Percentiles rank a stretch among this genome's conserved stretches.
Conservation (phyloP, 345 rosid genomes). For the Kernera saxatilis region DNA sequence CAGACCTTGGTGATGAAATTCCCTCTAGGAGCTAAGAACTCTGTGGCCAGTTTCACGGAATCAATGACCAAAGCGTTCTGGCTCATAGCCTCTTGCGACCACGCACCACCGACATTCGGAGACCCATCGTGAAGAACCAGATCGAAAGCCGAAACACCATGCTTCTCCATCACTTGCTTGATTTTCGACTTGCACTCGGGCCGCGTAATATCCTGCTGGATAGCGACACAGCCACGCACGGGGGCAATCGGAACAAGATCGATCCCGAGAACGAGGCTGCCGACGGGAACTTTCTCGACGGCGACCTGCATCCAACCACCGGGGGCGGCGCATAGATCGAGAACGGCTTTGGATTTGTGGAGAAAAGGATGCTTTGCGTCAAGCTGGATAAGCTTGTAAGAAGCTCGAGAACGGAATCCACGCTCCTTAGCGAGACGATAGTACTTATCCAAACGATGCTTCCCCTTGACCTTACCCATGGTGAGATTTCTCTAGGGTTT, state of each 20-base stretch:
- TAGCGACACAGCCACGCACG: slow-evolving; percentile 55
- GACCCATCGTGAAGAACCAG: slow-evolving; percentile 89
- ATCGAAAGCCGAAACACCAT: slow-evolving; percentile 60
- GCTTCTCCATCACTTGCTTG: slow-evolving; percentile 62
- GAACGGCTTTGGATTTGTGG: slow-evolving; percentile 60
- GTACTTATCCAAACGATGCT: slow-evolving; percentile 79
- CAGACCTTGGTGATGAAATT: slow-evolving; percentile 71
- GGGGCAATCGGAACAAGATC: slow-evolving; percentile 74
- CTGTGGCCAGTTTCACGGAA: slow-evolving; percentile 74
- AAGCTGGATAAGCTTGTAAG: slow-evolving; percentile 84
- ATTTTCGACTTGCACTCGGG: slow-evolving; percentile 66
- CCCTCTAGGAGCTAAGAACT: slow-evolving; percentile 75
- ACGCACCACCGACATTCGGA: slow-evolving; percentile 92
- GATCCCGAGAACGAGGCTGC: slow-evolving; percentile 83
- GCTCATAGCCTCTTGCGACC: slow-evolving; percentile 83
- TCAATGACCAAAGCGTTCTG: slow-evolving; percentile 93
- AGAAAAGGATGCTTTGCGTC: slow-evolving; percentile 67
- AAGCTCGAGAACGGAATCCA: slow-evolving; percentile 92
- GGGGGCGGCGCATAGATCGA: slow-evolving; percentile 97
- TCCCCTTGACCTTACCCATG: slow-evolving; percentile 79
- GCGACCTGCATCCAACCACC: slow-evolving; percentile 99
- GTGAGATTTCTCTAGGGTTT: not conserved
- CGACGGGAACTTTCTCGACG: slow-evolving; percentile 80
- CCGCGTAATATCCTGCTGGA: slow-evolving; percentile 81
- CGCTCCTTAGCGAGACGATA: slow-evolving; percentile 82